A percentile compares a stretch with the other conserved stretches of the same genome.
Evolutionary conservation across 2,329 filamentous ascomycete species (phyloP).

Genomic region (Verruconis gallopava): DNA sequence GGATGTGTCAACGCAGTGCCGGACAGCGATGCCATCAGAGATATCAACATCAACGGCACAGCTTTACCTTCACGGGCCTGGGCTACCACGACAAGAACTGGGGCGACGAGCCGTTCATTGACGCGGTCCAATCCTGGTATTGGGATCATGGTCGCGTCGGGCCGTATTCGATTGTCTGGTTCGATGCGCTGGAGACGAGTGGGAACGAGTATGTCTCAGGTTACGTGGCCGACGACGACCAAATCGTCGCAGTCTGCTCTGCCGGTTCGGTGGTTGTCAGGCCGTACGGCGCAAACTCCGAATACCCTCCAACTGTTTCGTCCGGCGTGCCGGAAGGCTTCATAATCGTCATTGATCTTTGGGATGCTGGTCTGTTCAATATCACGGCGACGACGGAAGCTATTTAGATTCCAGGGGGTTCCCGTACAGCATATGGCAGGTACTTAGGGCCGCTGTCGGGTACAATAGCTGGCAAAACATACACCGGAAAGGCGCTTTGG

Average conservation of each 20-base stretch:
- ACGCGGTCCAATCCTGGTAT: conserved; percentile 16
- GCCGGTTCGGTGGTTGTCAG: neutral
- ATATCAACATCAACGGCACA: conserved; percentile 20
- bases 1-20: conserved; percentile 28
- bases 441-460: neutral
- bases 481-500: neutral
- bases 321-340: too few relatives aligned
- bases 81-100: conserved; percentile 39
- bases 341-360: too few relatives aligned
- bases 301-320: neutral
- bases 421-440: neutral
- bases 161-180: conserved; percentile 33
- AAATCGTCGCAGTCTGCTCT: neutral
- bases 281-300: neutral
- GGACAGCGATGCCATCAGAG: conserved; percentile 20
- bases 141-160: conserved; percentile 34
- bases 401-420: too few relatives aligned
- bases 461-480: neutral
- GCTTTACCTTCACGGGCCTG: conserved; percentile 24
- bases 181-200: too few relatives aligned
- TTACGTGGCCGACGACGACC: too few relatives aligned
- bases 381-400: too few relatives aligned
- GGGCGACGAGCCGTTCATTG: conserved; percentile 25
- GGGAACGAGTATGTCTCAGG: too few relatives aligned
- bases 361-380: too few relatives aligned